phyloP scores from a whole-genome alignment of 352 stramenopile species.

The Pythium periplocum region DNA sequence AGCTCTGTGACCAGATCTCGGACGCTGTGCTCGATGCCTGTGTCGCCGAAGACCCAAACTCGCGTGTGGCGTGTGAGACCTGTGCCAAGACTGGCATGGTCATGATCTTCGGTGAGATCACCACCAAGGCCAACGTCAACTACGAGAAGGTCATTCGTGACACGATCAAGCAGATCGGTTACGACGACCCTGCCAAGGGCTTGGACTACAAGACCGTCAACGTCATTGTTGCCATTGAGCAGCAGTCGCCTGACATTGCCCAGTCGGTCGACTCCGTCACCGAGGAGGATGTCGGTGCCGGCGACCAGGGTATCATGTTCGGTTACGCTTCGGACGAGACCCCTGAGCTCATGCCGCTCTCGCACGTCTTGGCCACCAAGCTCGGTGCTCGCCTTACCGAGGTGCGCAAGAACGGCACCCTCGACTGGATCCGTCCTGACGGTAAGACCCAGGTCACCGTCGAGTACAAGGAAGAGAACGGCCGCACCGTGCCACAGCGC shows the following conservation, averaged over 20 bases:
- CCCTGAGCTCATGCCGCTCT: slow-evolving; percentile 96
- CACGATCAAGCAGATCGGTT: slow-evolving; percentile 99
- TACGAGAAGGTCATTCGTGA: slow-evolving; percentile 99
- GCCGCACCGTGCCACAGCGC: slow-evolving; percentile 92
- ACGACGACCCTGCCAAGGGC: slow-evolving; percentile 98
- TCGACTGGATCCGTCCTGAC: slow-evolving; percentile 98
- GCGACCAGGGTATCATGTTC: slow-evolving; percentile 95
- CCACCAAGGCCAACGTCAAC: slow-evolving; percentile 97
- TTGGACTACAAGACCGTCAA: slow-evolving; percentile 99
- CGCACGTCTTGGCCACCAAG: slow-evolving; percentile 96
- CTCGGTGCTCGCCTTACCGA: slow-evolving; percentile 96
- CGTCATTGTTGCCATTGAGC: slow-evolving; percentile 99
- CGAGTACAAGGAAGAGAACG: slow-evolving; percentile 97
- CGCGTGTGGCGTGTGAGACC: slow-evolving; percentile 98
- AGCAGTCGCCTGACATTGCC: slow-evolving; percentile 99
- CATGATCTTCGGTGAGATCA: slow-evolving; percentile 99
- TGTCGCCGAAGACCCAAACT: slow-evolving; percentile 96
- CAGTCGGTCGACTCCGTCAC: slow-evolving; percentile 97
- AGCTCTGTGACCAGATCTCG: slow-evolving; percentile 98
- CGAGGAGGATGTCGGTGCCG: slow-evolving; percentile 96
- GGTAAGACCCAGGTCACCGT: slow-evolving; percentile 99
- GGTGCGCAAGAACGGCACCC: slow-evolving; percentile 98
- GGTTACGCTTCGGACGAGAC: slow-evolving; percentile 98
- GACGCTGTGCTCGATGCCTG: slow-evolving; percentile 99
- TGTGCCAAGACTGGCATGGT: slow-evolving; percentile 99